A percentile compares a stretch with the other conserved stretches of the same genome.
phyloP scores from a whole-genome alignment of 805 yeast species.

The Candida methanosorbosa region DNA sequence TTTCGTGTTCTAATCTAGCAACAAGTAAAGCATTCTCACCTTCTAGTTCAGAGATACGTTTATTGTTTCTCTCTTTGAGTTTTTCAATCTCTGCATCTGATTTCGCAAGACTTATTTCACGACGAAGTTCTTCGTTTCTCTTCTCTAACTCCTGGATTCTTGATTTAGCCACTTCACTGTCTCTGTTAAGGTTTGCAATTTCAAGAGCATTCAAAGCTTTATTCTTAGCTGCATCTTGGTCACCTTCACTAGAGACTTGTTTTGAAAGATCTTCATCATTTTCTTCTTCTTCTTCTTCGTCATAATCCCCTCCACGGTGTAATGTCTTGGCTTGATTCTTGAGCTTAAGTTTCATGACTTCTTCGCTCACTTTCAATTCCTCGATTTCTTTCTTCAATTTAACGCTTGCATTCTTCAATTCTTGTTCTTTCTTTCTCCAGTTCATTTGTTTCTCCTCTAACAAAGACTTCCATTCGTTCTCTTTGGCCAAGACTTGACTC shows the following conservation, averaged over 20 bases:
- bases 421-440: conserved; percentile 54
- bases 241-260: conserved; percentile 10
- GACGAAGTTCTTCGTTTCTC: conserved; percentile 66
- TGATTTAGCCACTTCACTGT: conserved; percentile 61
- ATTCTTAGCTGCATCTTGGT: conserved; percentile 8
- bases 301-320: conserved; percentile 22
- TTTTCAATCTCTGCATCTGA: conserved; percentile 35
- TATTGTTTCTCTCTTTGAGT: conserved; percentile 32
- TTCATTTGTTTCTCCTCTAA: conserved; percentile 67
- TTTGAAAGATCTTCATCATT: conserved; percentile 2
- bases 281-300: conserved; percentile 9
- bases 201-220: conserved; percentile 37
- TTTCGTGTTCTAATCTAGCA: conserved; percentile 47
- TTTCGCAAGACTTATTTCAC: conserved; percentile 50
- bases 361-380: conserved; percentile 56
- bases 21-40: conserved; percentile 59
- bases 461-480: conserved; percentile 57
- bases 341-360: conserved; percentile 54
- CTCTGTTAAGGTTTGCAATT: conserved; percentile 62
- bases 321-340: conserved; percentile 37
- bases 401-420: conserved; percentile 39
- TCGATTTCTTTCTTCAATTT: conserved; percentile 48
- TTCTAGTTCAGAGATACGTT: conserved; percentile 47
- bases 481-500: conserved; percentile 56
- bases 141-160: conserved; percentile 65